Conservation (phyloP, 176 grass and related monocot genomes). For the Avena eriantha region DNA sequence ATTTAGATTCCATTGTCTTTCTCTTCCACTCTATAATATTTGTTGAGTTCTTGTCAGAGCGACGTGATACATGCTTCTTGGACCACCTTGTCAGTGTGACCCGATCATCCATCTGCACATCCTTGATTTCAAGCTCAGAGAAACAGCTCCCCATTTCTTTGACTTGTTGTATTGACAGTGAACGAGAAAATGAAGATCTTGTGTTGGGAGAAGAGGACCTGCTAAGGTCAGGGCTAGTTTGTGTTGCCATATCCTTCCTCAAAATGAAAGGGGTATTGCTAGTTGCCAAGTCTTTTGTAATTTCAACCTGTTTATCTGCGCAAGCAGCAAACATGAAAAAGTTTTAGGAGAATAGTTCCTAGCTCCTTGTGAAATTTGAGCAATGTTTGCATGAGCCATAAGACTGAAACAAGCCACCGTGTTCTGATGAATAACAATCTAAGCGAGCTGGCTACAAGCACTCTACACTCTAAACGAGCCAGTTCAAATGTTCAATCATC, state of each 20-base stretch:
- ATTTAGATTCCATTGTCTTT: constrained; percentile 64
- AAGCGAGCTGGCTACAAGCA: neutral
- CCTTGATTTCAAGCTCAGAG: constrained; percentile 78
- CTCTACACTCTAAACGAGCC: neutral
- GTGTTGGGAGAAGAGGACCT: constrained; percentile 59
- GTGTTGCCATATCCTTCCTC: constrained; percentile 82
- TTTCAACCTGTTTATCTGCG: constrained; percentile 29
- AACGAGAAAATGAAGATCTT: constrained; percentile 54
- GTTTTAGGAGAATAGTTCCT: constrained; percentile 28
- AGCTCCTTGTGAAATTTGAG: constrained; percentile 27
- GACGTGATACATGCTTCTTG: constrained; percentile 76
- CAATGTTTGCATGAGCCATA: neutral
- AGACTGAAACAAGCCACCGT: neutral
- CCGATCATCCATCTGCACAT: constrained; percentile 66
- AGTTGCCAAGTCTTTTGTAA: constrained; percentile 29
- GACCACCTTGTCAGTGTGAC: constrained; percentile 92
- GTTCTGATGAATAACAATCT: constrained; percentile 10
- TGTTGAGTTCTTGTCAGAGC: constrained; percentile 60
- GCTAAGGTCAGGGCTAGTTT: constrained; percentile 82
- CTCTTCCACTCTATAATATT: constrained; percentile 92
- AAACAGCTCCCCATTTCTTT: constrained; percentile 76
- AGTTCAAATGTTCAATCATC: neutral
- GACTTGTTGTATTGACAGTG: constrained; percentile 50
- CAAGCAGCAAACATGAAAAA: constrained; percentile 19
- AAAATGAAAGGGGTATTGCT: constrained; percentile 37